A percentile compares a stretch with the other conserved stretches of the same genome.
Conservation (phyloP, 1,139 yeast genomes). For the Suhomyces ambrosiae region DNA sequence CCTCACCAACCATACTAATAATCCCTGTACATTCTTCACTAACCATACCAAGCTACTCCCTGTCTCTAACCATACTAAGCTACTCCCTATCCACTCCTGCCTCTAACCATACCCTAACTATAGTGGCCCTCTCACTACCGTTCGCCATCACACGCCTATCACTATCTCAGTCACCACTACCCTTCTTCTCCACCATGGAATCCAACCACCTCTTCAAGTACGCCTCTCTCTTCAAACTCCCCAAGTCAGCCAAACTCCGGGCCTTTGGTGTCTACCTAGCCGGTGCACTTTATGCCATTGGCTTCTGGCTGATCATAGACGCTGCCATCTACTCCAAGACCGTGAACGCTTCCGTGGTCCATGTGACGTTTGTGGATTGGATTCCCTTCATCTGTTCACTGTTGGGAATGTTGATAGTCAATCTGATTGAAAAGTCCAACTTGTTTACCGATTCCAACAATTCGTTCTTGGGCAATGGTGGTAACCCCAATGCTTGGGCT, state of each 20-base stretch:
- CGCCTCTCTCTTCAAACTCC: slow-evolving; percentile 51
- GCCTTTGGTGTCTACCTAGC: slow-evolving; percentile 74
- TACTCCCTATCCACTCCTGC: no score
- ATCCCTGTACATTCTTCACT: no score
- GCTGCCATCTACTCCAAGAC: slow-evolving; percentile 85
- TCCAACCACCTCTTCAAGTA: slow-evolving; percentile 49
- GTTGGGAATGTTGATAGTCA: slow-evolving; percentile 88
- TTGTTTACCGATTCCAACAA: slow-evolving; percentile 59
- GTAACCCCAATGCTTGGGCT: slow-evolving; percentile 76
- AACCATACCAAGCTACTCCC: no score
- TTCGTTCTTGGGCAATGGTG: slow-evolving; percentile 51
- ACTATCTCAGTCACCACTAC: slow-evolving; percentile 1
- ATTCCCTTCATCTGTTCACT: slow-evolving; percentile 88
- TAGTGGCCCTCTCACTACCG: no score
- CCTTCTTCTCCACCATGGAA: slow-evolving; percentile 40
- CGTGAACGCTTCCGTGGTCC: slow-evolving; percentile 82
- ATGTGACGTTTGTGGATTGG: slow-evolving; percentile 93
- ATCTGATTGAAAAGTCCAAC: slow-evolving; percentile 84
- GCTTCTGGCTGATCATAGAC: slow-evolving; percentile 88
- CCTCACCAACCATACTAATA: no score
- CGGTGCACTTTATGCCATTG: slow-evolving; percentile 81
- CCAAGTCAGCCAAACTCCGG: slow-evolving; percentile 70
- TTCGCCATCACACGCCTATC: no score
- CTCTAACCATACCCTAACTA: no score
- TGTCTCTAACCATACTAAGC: no score